Conservation (phyloP, 228 moss, liverwort and hornwort genomes). For the Sphagnum magellanicum region DNA sequence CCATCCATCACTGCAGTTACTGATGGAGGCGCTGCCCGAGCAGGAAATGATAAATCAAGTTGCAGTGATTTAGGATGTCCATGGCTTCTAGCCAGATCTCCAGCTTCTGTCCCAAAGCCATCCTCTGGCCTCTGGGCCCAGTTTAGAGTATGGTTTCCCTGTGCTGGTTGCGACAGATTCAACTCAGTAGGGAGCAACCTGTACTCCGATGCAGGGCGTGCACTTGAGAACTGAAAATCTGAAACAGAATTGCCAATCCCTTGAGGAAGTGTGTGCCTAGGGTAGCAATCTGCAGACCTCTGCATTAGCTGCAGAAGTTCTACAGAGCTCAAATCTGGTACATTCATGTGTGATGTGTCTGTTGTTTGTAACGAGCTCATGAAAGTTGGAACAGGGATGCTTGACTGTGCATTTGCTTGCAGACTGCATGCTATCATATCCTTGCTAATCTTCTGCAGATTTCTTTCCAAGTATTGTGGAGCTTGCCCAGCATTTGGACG, state of each 20-base stretch:
- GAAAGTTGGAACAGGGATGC: slow-evolving; percentile 21
- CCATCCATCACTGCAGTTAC: slow-evolving; percentile 43
- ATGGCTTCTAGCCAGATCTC: neutral
- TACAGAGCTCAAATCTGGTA: slow-evolving; percentile 34
- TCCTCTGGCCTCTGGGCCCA: slow-evolving; percentile 8
- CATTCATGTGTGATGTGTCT: slow-evolving; percentile 27
- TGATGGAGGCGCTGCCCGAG: slow-evolving; percentile 10
- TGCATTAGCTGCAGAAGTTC: slow-evolving; percentile 46
- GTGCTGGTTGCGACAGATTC: slow-evolving; percentile 26
- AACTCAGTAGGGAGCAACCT: slow-evolving; percentile 20
- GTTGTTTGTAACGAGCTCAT: slow-evolving; percentile 20
- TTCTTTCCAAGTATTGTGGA: slow-evolving; percentile 1
- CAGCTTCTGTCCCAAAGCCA: slow-evolving; percentile 1
- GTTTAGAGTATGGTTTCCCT: slow-evolving; percentile 9
- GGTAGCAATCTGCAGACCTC: slow-evolving; percentile 14
- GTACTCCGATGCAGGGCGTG: slow-evolving; percentile 16
- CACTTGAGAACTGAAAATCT: slow-evolving; percentile 17
- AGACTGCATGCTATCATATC: slow-evolving; percentile 24
- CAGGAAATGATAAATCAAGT: slow-evolving; percentile 8
- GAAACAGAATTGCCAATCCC: slow-evolving; percentile 6
- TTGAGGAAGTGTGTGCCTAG: slow-evolving; percentile 7
- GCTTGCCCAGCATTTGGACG: slow-evolving; percentile 1
- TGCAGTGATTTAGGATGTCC: slow-evolving; percentile 6
- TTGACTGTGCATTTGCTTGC: slow-evolving; percentile 16
- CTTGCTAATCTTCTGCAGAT: slow-evolving; percentile 20